Conservation (phyloP, 225 moss, liverwort and hornwort genomes). For the Pseudisothecium myosuroides region DNA sequence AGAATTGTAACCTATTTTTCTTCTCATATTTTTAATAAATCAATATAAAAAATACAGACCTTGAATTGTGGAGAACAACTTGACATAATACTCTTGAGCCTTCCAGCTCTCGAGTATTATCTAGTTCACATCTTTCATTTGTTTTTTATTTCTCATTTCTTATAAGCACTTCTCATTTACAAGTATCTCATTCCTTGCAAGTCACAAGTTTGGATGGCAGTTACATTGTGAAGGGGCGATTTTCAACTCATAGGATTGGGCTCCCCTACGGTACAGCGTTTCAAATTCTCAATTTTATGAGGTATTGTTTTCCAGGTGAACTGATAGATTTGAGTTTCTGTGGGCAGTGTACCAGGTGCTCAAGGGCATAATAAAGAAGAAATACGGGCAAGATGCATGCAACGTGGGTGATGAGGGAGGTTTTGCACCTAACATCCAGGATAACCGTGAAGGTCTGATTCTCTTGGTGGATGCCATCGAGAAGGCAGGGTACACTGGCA, state of each 20-base stretch:
- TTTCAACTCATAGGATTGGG: not conserved
- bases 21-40: not conserved
- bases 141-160: not conserved
- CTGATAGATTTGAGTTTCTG: not conserved
- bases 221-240: not conserved
- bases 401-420: slow-evolving; percentile 95
- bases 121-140: not conserved
- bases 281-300: not conserved
- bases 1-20: not conserved
- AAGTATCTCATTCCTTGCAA: not conserved
- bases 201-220: not conserved
- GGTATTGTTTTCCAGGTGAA: not conserved
- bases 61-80: not conserved
- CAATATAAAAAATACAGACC: too few relatives aligned
- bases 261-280: not conserved
- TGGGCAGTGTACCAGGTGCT: slow-evolving; percentile 72
- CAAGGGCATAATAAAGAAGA: slow-evolving; percentile 91
- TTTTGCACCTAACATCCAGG: slow-evolving; percentile 97
- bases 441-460: slow-evolving; percentile 85
- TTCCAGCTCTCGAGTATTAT: not conserved
- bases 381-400: slow-evolving; percentile 82
- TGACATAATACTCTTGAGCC: not conserved
- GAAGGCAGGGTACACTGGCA: slow-evolving; percentile 93
- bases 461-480: slow-evolving; percentile 90
- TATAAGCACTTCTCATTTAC: not conserved